Conservation (phyloP, 306 rosid species). For the Elaeagnus macrophylla region DNA sequence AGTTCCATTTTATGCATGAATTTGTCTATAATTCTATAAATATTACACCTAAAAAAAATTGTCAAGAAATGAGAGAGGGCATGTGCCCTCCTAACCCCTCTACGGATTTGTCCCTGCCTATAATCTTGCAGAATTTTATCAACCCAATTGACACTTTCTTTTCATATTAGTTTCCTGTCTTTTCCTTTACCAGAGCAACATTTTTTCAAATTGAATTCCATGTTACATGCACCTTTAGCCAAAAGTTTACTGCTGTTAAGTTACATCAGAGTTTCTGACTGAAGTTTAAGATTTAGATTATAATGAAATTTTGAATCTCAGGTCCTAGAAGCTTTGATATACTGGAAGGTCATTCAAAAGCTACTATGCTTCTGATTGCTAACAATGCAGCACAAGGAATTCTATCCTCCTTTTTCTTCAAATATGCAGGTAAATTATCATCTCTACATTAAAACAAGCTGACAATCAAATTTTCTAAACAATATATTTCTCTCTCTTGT, state of each 20-base stretch:
- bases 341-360: conserved; percentile 92
- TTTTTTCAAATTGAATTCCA: not conserved
- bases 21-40: no score
- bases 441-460: not conserved
- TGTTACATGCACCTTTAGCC: not conserved
- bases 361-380: conserved; percentile 82
- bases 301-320: conserved; percentile 24
- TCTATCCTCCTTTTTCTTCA: conserved; percentile 93
- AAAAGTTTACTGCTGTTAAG: not conserved
- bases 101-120: no score
- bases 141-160: no score
- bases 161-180: no score
- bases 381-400: conserved; percentile 99
- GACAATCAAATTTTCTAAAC: not conserved
- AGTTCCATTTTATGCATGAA: no score
- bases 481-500: not conserved
- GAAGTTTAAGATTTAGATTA: not conserved
- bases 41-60: no score
- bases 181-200: no score
- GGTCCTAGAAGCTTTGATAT: conserved; percentile 90
- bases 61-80: no score
- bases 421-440: conserved; percentile 68
- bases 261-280: not conserved
- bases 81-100: no score
- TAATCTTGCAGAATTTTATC: no score